These are phyloP conservation scores for Aspergillus puulaauensis DNA, from an alignment of 2,329 filamentous ascomycete species.

Conservation along the genomic window DNA sequence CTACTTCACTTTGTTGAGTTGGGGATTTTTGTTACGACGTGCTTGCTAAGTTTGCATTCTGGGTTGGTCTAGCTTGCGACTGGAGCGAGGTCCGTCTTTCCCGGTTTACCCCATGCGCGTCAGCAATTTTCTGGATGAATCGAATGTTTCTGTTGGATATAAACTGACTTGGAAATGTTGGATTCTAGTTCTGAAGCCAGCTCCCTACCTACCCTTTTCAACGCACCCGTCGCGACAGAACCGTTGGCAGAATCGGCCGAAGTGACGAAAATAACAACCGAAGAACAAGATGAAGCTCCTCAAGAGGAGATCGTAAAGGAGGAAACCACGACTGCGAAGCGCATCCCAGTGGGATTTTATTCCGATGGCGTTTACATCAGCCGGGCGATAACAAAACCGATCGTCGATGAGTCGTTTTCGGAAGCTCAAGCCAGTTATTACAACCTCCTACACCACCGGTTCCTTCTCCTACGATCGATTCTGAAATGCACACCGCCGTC, in stretches of 20 bases:
- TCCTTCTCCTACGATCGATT: conserved; percentile 61
- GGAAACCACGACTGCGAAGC: conserved; percentile 25
- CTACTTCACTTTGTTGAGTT: conserved; percentile 1
- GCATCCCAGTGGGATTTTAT: conserved; percentile 65
- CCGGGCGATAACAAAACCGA: conserved; percentile 16
- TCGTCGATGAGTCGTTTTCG: conserved; percentile 30
- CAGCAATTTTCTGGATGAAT: background rate
- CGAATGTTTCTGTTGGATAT: background rate
- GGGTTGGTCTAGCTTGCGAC: conserved; percentile 14
- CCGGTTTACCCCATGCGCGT: background rate
- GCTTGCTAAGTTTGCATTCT: conserved; percentile 9
- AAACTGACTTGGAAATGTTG: conserved; percentile 12
- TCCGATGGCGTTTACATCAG: conserved; percentile 78
- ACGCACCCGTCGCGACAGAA: conserved; percentile 53
- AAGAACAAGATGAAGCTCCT: background rate
- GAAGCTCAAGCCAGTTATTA: conserved; percentile 67
- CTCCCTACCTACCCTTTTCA: conserved; percentile 69
- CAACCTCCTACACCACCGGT: conserved; percentile 63
- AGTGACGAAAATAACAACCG: conserved; percentile 27
- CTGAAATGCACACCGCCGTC: conserved; percentile 59
- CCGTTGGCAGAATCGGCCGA: background rate
- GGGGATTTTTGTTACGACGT: conserved; percentile 1
- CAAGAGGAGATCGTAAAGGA: background rate
- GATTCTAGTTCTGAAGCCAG: conserved; percentile 69
- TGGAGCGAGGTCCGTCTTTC: conserved; percentile 7